Base-by-base conservation (phyloP, 2,329 filamentous ascomycete species). In the Fusarium heterosporum region DNA sequence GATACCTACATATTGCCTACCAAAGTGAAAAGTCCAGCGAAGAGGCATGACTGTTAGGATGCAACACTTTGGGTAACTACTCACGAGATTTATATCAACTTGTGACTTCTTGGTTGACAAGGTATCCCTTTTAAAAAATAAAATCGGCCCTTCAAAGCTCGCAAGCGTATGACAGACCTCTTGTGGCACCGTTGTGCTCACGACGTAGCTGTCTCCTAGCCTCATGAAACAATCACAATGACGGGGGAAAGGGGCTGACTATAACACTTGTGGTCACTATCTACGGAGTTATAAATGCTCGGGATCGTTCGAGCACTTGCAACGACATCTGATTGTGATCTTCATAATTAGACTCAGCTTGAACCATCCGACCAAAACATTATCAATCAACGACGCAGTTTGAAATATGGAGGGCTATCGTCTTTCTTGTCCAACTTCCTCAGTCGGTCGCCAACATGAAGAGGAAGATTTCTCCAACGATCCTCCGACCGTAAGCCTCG, bases 401-500 rank as follows among this genome's bases (percentile, higher is more conserved):
- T 16, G 25, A 11, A 51, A 26, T 9, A 68, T 68, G 47, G 22
- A 41, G 8, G 43, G 19, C 11, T 10, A 32, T 6, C 41, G 38
- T 36, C 38, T 38, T 11, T 32, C 49, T 19, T 55, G 53, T n/a
- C 8, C 28, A 3, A 26, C 19, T 17, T 54, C 64, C 6, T 47
- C 26, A 1, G 38, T 55, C 16, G 64, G 55, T 17, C 30, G 46
- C 17, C 39, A 41, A 11, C 41, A 36, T 2, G n/a, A 13, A 14
- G 45, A 43, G 25, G 65, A 69, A 16, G 48, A 57, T 11, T 60
- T 57, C 29, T 59, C 51, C 2, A 19, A 63, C 19, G 70, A 72
- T 30, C 28, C 53, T 26, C 42, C 69, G 8, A 52, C 59, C 5
- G 17, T 73, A 4, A 72, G 64, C 22, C 66, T 72, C 12, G 57